phyloP scores from a whole-genome alignment of 225 moss, liverwort and hornwort species.

The Ulota crispa region DNA sequence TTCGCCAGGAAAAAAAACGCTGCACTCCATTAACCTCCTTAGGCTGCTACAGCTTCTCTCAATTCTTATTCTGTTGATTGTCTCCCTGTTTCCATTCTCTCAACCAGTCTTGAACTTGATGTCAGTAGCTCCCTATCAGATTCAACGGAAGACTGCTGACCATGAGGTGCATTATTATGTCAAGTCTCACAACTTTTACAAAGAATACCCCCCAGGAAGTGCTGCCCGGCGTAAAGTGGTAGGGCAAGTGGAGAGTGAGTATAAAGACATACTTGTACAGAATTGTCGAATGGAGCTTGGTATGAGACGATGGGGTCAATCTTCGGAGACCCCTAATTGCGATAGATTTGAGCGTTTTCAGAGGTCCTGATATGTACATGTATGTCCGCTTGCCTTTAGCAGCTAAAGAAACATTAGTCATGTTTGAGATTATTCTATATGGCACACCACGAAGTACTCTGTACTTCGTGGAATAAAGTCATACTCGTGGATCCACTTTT shows the following conservation, averaged over 20 bases:
- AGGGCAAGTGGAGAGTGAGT: conserved; percentile 84
- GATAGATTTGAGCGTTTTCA: conserved; percentile 82
- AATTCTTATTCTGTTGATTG: conserved; percentile 84
- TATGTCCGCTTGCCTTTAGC: conserved; percentile 24
- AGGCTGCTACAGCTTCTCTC: conserved; percentile 90
- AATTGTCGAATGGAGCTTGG: conserved; percentile 94
- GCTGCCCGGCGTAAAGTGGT: conserved; percentile 74
- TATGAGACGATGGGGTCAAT: conserved; percentile 84
- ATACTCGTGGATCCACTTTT: conserved; percentile 34
- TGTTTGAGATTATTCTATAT: conserved; percentile 38
- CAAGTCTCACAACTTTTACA: conserved; percentile 75
- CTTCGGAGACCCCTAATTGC: conserved; percentile 78
- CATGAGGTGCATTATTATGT: conserved; percentile 83
- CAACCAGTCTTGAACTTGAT: conserved; percentile 89
- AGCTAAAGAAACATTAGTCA: conserved; percentile 26
- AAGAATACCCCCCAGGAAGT: conserved; percentile 83
- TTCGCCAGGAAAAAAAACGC: too few species aligned
- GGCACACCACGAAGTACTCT: conserved; percentile 32
- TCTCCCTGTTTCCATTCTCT: conserved; percentile 92
- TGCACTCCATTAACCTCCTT: conserved; percentile 64
- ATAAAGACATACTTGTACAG: conserved; percentile 88
- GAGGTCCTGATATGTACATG: conserved; percentile 52
- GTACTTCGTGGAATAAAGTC: conserved; percentile 45
- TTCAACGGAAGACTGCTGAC: conserved; percentile 77
- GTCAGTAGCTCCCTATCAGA: conserved; percentile 76